A percentile compares a stretch with the other conserved stretches of the same genome.
Conservation (phyloP, 169 alveolate genomes). For the Plasmodium vivax region DNA sequence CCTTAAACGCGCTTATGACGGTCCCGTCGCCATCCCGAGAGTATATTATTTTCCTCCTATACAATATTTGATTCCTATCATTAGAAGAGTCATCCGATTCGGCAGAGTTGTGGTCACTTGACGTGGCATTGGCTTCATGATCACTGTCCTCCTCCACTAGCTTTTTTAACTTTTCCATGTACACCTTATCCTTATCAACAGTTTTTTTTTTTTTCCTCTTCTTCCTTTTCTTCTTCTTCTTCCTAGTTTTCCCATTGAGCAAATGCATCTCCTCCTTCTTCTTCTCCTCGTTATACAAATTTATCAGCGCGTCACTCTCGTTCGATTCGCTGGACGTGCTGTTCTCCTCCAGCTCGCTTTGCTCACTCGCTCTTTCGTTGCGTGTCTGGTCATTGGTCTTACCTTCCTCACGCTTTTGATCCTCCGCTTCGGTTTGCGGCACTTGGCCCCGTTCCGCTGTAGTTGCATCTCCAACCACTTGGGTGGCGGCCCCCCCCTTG, state of each 20-base stretch:
- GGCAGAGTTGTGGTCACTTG: slow-evolving; percentile 25
- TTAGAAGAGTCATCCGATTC: slow-evolving; percentile 5
- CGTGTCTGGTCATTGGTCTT: background rate
- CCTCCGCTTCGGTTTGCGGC: background rate
- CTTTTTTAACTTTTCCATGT: slow-evolving; percentile 62
- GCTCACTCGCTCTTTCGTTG: background rate
- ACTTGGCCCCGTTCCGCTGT: background rate
- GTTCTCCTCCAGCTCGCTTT: background rate
- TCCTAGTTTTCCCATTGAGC: background rate
- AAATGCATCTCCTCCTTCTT: slow-evolving; percentile 18
- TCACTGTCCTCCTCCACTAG: slow-evolving; percentile 60
- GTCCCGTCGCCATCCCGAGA: slow-evolving; percentile 5
- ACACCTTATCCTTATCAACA: slow-evolving; percentile 51
- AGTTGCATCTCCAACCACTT: background rate
- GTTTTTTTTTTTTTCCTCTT: slow-evolving; percentile 38
- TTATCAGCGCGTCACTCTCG: slow-evolving; percentile 55
- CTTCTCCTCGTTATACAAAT: slow-evolving; percentile 62
- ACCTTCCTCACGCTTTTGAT: background rate
- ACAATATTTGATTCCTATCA: slow-evolving; percentile 43
- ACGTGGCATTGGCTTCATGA: slow-evolving; percentile 25
- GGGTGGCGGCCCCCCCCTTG: background rate
- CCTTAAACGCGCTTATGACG: slow-evolving; percentile 28
- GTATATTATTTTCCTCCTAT: slow-evolving; percentile 63
- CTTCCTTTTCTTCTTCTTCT: slow-evolving; percentile 40
- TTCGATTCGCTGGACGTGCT: slow-evolving; percentile 23